Percentiles rank a stretch among this genome's conserved stretches.
Evolutionary conservation across 495 filamentous ascomycete genomes (phyloP).

Genomic region (Talaromyces wortmannii): DNA sequence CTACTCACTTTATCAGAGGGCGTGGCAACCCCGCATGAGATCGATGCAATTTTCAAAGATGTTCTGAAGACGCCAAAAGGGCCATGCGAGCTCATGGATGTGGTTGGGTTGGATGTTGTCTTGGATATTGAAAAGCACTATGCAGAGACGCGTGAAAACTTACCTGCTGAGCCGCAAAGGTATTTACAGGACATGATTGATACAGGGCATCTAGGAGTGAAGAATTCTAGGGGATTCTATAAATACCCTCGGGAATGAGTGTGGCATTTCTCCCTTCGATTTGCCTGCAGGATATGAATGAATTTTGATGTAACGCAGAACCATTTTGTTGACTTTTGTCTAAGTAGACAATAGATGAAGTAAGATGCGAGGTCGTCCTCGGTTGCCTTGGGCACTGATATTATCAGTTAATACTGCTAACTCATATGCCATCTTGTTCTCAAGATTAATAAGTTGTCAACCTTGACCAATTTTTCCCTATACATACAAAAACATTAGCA

Average conservation of each 20-base stretch:
- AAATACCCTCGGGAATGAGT: conserved; percentile 10
- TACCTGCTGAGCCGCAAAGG: conserved; percentile 16
- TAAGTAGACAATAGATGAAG: too few relatives aligned
- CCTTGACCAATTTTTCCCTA: too few relatives aligned
- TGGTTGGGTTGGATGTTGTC: conserved; percentile 31
- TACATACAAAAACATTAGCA: too few relatives aligned
- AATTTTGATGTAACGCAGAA: too few relatives aligned
- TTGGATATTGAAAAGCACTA: conserved; percentile 34
- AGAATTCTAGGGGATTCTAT: conserved; percentile 25
- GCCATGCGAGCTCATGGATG: conserved; percentile 34
- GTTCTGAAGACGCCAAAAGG: conserved; percentile 27
- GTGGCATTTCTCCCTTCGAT: too few relatives aligned
- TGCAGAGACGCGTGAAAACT: conserved; percentile 9
- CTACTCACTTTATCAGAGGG: conserved; percentile 24
- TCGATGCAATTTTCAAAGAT: conserved; percentile 32
- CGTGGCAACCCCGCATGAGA: conserved; percentile 22
- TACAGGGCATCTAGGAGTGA: conserved; percentile 19
- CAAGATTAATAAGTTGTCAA: too few relatives aligned
- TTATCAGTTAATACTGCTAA: too few relatives aligned
- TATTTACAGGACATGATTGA: conserved; percentile 18
- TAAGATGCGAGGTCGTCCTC: too few relatives aligned
- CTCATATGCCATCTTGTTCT: too few relatives aligned
- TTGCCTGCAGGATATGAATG: too few relatives aligned
- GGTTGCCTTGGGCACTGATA: too few relatives aligned
- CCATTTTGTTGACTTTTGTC: too few relatives aligned